These are phyloP conservation scores for Aspergillus udagawae DNA, from an alignment of 2,329 filamentous ascomycete species.

Conservation along the genomic window DNA sequence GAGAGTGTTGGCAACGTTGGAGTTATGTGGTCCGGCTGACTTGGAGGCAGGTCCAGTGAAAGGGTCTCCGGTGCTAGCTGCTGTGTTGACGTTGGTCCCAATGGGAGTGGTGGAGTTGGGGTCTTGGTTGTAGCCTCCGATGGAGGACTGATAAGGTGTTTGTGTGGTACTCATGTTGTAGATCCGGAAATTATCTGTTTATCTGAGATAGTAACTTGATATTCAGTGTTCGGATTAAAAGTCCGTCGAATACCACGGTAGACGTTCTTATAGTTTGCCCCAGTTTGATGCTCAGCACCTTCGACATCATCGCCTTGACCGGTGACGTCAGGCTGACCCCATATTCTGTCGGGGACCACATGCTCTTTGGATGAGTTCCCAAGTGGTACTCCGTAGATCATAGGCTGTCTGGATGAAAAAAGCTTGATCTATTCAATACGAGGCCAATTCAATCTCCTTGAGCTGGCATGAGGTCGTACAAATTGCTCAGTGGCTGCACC, in stretches of 20 bases:
- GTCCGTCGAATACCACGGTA: neutral
- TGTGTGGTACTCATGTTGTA: slow-evolving; percentile 13
- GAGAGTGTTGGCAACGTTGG: slow-evolving; percentile 31
- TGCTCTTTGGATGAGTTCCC: no score
- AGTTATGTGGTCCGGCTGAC: slow-evolving; percentile 16
- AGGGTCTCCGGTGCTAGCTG: slow-evolving; percentile 7
- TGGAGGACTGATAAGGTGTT: slow-evolving; percentile 12
- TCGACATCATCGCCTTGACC: slow-evolving; percentile 5
- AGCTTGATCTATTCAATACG: neutral
- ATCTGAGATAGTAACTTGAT: neutral
- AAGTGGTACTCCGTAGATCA: neutral
- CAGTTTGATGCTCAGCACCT: neutral
- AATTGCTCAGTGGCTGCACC: neutral
- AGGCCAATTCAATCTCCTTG: neutral
- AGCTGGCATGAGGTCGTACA: neutral
- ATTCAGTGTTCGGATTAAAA: neutral
- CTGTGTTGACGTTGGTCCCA: slow-evolving; percentile 6
- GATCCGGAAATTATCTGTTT: slow-evolving; percentile 1
- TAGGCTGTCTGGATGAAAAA: neutral
- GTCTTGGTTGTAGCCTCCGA: slow-evolving; percentile 6
- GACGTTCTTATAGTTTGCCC: neutral
- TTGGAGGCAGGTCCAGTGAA: slow-evolving; percentile 10
- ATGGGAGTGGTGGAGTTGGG: slow-evolving; percentile 10
- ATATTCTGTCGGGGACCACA: neutral
- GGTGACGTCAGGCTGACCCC: slow-evolving; percentile 6